phyloP scores from a whole-genome alignment of 768 basidiomycete genomes.

The Boletus eberwhitei region DNA sequence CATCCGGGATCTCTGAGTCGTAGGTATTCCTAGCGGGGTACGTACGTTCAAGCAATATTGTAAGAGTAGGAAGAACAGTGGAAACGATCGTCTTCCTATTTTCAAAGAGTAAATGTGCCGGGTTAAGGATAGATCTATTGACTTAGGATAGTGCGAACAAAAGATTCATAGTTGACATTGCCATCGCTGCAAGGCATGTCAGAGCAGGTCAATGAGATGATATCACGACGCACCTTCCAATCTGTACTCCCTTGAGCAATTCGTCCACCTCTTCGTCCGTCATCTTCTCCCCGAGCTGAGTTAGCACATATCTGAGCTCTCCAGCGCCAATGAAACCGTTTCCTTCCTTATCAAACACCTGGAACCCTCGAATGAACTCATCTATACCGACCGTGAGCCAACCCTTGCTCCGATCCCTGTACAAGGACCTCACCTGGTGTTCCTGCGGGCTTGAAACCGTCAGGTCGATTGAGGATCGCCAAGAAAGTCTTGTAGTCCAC shows the following conservation, averaged over 20 bases:
- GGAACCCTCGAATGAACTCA: constrained; percentile 99
- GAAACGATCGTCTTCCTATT: neutral
- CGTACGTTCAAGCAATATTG: neutral
- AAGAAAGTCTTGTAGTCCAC: constrained; percentile 94
- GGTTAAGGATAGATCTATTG: constrained; percentile 46
- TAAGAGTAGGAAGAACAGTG: neutral
- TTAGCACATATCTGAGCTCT: constrained; percentile 78
- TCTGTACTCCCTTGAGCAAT: constrained; percentile 91
- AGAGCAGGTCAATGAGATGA: neutral
- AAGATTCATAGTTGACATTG: constrained; percentile 96
- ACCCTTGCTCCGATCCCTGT: neutral
- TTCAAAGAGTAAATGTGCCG: neutral
- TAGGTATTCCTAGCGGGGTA: neutral
- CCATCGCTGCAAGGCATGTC: constrained; percentile 63
- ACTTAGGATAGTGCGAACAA: constrained; percentile 90
- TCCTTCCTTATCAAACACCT: constrained; percentile 89
- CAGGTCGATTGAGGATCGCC: constrained; percentile 87
- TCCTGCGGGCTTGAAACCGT: constrained; percentile 96
- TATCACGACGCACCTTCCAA: constrained; percentile 68
- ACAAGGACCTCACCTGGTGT: constrained; percentile 68
- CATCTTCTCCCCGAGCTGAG: constrained; percentile 99
- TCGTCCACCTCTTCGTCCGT: constrained; percentile 97
- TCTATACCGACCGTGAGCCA: constrained; percentile 46
- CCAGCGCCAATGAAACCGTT: constrained; percentile 69
- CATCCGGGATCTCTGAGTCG: neutral